A percentile compares a stretch with the other conserved stretches of the same genome.
Evolutionary conservation across 495 filamentous ascomycete genomes (phyloP).

Genomic region (Aspergillus diversus): DNA sequence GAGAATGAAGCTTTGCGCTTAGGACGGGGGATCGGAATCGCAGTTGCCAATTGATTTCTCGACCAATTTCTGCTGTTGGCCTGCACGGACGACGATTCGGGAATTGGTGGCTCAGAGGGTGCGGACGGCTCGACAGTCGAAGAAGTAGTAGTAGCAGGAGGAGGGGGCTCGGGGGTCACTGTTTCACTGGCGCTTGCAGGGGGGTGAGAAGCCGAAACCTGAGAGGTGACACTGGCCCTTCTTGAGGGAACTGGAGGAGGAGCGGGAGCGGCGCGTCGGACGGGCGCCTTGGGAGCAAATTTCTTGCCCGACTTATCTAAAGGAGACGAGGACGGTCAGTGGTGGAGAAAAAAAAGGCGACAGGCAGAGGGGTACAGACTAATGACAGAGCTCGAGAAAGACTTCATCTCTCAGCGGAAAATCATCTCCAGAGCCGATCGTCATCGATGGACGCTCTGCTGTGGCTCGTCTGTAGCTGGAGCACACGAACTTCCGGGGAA

Average conservation of each 20-base stretch:
- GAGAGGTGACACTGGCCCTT: conserved; percentile 44
- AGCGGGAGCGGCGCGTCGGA: conserved; percentile 46
- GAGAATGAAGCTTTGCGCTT: conserved; percentile 35
- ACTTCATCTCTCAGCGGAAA: conserved; percentile 45
- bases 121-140: conserved; percentile 29
- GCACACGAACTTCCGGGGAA: conserved; percentile 32
- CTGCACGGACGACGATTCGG: conserved; percentile 14
- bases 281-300: conserved; percentile 56
- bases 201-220: conserved; percentile 41
- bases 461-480: conserved; percentile 10
- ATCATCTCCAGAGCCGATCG: conserved; percentile 27
- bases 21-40: conserved; percentile 36
- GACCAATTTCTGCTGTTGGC: conserved; percentile 5
- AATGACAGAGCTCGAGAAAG: conserved; percentile 61
- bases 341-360: not conserved
- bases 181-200: conserved; percentile 30
- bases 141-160: conserved; percentile 26
- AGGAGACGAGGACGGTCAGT: conserved; percentile 13
- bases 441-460: conserved; percentile 6
- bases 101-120: conserved; percentile 21
- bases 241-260: conserved; percentile 36
- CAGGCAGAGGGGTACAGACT: conserved; percentile 42
- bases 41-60: conserved; percentile 21
- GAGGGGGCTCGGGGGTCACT: conserved; percentile 25
- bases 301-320: conserved; percentile 60